phyloP scores from a whole-genome alignment of 208 protist genomes.

The Crithidia fasciculata region DNA sequence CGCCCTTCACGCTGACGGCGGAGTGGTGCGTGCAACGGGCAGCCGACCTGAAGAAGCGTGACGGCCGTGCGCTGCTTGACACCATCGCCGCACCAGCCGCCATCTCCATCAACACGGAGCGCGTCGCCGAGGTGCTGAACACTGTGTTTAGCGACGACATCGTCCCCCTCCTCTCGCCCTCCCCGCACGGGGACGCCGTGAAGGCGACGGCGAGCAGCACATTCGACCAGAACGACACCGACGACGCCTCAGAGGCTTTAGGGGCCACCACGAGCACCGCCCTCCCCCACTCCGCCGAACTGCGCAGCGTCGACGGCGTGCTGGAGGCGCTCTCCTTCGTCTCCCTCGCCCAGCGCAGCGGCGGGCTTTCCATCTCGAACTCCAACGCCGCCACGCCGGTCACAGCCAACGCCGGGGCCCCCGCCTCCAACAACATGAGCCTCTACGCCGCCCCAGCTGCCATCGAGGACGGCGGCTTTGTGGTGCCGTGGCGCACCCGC shows the following conservation, averaged over 20 bases:
- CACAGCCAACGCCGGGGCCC: not conserved
- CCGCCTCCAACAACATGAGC: not conserved
- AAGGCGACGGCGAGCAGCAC: not conserved
- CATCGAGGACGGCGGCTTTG: constrained; percentile 21
- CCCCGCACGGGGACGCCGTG: not conserved
- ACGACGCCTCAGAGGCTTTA: not conserved
- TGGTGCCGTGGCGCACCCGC: constrained; percentile 26
- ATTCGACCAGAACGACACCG: not conserved
- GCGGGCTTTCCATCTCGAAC: not conserved
- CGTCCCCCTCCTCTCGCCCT: not conserved
- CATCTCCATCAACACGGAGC: not conserved
- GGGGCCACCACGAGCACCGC: constrained; percentile 5
- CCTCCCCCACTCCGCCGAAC: not conserved
- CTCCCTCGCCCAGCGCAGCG: constrained; percentile 16
- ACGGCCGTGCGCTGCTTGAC: not conserved
- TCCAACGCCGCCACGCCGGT: not conserved
- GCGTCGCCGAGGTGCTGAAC: constrained; percentile 13
- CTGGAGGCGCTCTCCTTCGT: constrained; percentile 34
- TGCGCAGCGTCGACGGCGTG: constrained; percentile 13
- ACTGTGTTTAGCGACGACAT: constrained; percentile 16
- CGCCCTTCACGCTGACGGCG: constrained; percentile 7
- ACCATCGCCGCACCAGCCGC: not conserved
- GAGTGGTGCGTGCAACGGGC: constrained; percentile 18
- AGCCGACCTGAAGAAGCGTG: not conserved
- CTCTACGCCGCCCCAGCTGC: not conserved